A percentile compares a stretch with the other conserved stretches of the same genome.
Conservation (phyloP, 768 basidiomycete species). For the Kwoniella newhampshirensis region DNA sequence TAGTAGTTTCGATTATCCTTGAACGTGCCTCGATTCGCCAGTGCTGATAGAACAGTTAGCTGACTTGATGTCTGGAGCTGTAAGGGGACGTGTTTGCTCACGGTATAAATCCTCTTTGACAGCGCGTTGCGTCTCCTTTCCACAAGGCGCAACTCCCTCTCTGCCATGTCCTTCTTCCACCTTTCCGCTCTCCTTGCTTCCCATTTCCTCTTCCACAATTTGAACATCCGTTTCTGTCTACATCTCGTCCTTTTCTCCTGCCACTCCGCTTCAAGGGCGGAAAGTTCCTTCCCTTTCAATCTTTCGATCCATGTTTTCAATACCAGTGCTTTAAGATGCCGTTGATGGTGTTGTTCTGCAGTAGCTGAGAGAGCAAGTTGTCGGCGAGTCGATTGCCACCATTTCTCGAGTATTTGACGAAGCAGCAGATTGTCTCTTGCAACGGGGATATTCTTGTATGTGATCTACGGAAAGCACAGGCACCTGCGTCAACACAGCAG, state of each 20-base stretch:
- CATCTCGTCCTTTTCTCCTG: not conserved
- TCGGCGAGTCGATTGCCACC: constrained; percentile 16
- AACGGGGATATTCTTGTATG: constrained; percentile 21
- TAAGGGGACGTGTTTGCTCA: constrained; percentile 10
- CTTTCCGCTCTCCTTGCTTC: constrained; percentile 18
- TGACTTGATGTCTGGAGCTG: not conserved
- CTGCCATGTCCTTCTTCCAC: constrained; percentile 35
- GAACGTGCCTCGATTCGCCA: constrained; percentile 19
- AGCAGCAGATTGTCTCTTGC: constrained; percentile 37
- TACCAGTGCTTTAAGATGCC: constrained; percentile 15
- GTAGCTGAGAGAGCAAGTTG: constrained; percentile 32
- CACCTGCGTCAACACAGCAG: not conserved
- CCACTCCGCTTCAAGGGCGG: constrained; percentile 5
- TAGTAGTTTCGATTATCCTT: constrained; percentile 2
- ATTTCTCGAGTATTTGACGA: constrained; percentile 36
- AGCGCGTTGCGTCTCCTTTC: constrained; percentile 1
- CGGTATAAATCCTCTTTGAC: constrained; percentile 10
- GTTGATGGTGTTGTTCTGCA: constrained; percentile 30
- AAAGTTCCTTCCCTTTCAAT: constrained; percentile 16
- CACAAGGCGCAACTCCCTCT: constrained; percentile 24
- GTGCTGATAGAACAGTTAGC: constrained; percentile 5
- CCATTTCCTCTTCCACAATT: constrained; percentile 22
- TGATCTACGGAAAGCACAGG: constrained; percentile 5
- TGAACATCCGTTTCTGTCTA: constrained; percentile 7
- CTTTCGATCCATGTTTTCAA: constrained; percentile 24